Conservation (phyloP, 805 yeast genomes). For the Barnettozyma populi region DNA sequence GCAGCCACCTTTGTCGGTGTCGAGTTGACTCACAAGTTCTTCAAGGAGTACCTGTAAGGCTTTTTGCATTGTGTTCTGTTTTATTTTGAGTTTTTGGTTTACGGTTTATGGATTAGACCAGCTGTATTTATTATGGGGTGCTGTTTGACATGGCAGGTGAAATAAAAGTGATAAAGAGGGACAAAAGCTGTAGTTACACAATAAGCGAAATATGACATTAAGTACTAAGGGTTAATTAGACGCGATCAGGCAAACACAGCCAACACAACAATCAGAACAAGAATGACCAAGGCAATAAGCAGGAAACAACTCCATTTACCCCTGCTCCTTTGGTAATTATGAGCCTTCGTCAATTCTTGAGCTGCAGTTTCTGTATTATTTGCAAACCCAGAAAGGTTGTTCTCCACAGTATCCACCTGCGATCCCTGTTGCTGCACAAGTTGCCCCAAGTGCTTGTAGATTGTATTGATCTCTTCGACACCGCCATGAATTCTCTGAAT, state of each 20-base stretch:
- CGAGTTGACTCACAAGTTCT: conserved; percentile 57
- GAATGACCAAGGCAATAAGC: conserved; percentile 50
- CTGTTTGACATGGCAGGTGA: background rate
- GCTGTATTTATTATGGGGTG: background rate
- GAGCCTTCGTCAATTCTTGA: conserved; percentile 66
- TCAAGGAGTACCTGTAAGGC: conserved; percentile 26
- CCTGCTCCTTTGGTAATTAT: conserved; percentile 63
- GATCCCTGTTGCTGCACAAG: conserved; percentile 82
- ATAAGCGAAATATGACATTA: background rate
- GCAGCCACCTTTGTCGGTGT: conserved; percentile 99
- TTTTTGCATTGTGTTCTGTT: background rate
- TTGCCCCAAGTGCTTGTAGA: conserved; percentile 74
- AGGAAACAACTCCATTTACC: conserved; percentile 72
- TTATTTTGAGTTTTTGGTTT: background rate
- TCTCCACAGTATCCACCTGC: conserved; percentile 79
- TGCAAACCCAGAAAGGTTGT: conserved; percentile 60
- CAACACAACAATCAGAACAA: conserved; percentile 53
- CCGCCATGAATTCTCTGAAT: conserved; percentile 71
- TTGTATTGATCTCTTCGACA: conserved; percentile 77
- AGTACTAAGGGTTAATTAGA: background rate
- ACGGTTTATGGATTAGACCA: background rate
- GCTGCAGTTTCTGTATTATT: conserved; percentile 65
- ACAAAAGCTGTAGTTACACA: background rate
- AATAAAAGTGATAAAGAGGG: background rate
- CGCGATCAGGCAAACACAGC: conserved; percentile 31